Base-by-base conservation (phyloP, 257 asterid genomes). In the Mitragyna speciosa region DNA sequence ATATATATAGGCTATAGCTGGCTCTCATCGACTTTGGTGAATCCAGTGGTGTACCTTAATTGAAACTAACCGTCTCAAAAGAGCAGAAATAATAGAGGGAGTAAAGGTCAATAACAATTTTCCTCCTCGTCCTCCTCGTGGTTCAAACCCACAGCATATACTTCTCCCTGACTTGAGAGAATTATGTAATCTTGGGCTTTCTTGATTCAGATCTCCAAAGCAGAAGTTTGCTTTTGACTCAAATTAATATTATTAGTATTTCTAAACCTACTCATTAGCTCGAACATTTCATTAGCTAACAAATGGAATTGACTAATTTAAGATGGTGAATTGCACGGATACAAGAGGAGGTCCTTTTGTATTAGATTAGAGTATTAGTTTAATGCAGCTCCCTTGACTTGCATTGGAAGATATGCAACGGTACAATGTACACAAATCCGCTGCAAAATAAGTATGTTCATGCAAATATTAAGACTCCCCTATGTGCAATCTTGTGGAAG, bases 371-470 rank as follows among this genome's bases (percentile, higher is more conserved):
- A 5, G 30, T n/a, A 58, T 26, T 72, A 45, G 22, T 69, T 70
- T 41, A 36, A 70, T 75, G 54, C 64, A 28, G 15, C 8, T 43
- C 20, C 56, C 51, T 76, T 83, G 76, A 81, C 86, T 76, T 86
- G 79, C 49, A 69, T 86, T 82, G 76, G 65, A 86, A 84, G 83
- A 77, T 83, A 73, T 84, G 80, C 84, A 73, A 47, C 68, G 73
- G 73, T 74, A 64, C 43, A 10, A 63, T 65, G 33, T 51, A 54
- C 6, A 30, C 1, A 36, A 56, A 36, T 36, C 14, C 28, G 72
- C 16, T 16, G 48, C 48, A 26, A 36, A 33, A 36, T 30, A 68
- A 2, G 28, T 68, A 8, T 10, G 8, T 6, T 7, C 19, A 15
- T 31, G 26, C 7, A 17, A n/a, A 5, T 0, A 36, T 36, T 17